Percentiles rank a stretch among this genome's conserved stretches.
Conservation (phyloP, 148 eudicot species). For the Diospyros kaki region DNA sequence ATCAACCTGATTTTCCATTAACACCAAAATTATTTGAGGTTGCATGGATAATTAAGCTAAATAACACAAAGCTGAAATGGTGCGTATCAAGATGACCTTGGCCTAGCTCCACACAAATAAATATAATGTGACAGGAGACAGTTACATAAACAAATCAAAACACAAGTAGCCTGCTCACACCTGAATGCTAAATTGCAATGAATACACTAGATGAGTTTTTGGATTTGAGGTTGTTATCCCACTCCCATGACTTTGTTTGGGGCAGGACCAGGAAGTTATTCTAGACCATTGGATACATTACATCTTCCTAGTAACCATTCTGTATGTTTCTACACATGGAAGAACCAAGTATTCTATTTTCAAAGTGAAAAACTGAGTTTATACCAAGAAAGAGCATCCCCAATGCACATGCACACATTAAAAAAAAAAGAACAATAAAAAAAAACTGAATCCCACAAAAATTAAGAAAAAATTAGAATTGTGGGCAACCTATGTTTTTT, state of each 20-base stretch:
- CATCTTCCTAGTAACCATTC: too few relatives aligned
- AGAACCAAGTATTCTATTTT: background rate
- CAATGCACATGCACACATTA: too few relatives aligned
- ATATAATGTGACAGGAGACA: background rate
- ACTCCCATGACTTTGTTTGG: background rate
- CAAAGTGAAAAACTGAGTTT: background rate
- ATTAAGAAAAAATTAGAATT: background rate
- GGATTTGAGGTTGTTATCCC: background rate
- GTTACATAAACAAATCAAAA: background rate
- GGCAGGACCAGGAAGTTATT: background rate
- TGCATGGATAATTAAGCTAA: background rate
- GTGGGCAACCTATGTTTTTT: background rate
- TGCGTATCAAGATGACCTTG: background rate
- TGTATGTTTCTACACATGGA: background rate
- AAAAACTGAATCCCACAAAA: background rate
- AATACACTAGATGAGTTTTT: background rate
- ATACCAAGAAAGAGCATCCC: background rate
- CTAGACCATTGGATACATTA: background rate
- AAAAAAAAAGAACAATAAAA: background rate
- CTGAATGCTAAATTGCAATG: background rate
- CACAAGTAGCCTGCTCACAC: background rate
- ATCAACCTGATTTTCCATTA: too few relatives aligned
- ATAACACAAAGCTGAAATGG: background rate
- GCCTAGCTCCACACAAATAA: background rate
- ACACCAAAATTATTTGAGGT: constrained; percentile 1